A percentile compares a stretch with the other conserved stretches of the same genome.
phyloP scores from a whole-genome alignment of 441 rosid species.

The Populus hybrid region DNA sequence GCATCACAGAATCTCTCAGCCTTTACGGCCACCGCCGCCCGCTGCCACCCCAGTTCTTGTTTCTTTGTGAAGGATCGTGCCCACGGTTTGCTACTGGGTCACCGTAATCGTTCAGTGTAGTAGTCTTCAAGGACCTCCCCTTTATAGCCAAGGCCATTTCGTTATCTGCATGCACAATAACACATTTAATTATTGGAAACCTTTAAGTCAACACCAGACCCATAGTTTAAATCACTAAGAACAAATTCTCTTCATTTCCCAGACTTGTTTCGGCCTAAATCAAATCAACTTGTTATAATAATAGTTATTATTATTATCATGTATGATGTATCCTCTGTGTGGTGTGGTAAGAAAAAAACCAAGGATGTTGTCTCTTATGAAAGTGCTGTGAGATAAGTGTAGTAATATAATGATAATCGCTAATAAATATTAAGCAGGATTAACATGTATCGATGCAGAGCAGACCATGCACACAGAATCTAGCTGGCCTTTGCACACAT shows the following conservation, averaged over 20 bases:
- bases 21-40: background rate
- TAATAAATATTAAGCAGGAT: background rate
- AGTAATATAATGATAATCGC: background rate
- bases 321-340: background rate
- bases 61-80: constrained; percentile 45
- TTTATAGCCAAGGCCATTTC: background rate
- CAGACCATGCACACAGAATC: background rate
- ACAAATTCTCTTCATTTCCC: background rate
- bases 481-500: background rate
- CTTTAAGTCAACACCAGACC: background rate
- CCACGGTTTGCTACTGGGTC: constrained; percentile 49
- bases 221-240: background rate
- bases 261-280: background rate
- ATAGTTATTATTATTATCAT: too few species aligned
- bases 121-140: constrained; percentile 4
- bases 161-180: background rate
- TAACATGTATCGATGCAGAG: background rate
- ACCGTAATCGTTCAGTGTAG: constrained; percentile 38
- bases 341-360: background rate
- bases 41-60: background rate
- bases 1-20: background rate
- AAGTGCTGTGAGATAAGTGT: background rate
- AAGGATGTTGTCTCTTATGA: background rate
- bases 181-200: background rate
- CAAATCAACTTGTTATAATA: background rate